Evolutionary conservation across 164 flowering plant genomes (phyloP).

Genomic region (Annona squamosa): DNA sequence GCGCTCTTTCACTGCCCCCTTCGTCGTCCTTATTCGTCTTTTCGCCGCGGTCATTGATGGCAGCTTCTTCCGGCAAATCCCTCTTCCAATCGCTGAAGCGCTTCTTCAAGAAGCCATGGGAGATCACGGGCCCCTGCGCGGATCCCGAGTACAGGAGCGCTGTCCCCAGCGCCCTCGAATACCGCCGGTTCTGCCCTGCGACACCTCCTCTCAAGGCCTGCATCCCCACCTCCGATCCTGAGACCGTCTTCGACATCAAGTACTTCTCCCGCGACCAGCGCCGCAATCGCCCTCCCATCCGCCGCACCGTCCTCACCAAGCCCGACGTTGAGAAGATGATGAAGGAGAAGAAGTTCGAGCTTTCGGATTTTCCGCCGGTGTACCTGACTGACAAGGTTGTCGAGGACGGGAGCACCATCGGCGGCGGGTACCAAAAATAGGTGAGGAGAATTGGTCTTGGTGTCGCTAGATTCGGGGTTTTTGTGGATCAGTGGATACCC

Average conservation of each 20-base stretch:
- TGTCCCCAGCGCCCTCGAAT: slow-evolving; percentile 59
- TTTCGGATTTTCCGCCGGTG: slow-evolving; percentile 50
- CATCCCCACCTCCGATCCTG: slow-evolving; percentile 64
- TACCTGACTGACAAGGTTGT: slow-evolving; percentile 44
- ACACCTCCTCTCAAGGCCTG: slow-evolving; percentile 30
- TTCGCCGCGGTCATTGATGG: background rate
- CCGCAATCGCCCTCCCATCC: slow-evolving; percentile 69
- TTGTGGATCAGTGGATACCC: background rate
- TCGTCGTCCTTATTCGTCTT: background rate
- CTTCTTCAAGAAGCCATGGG: slow-evolving; percentile 82
- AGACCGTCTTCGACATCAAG: slow-evolving; percentile 79
- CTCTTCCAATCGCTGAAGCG: slow-evolving; percentile 48
- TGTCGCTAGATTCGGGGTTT: background rate
- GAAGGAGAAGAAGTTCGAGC: slow-evolving; percentile 54
- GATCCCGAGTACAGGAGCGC: slow-evolving; percentile 65
- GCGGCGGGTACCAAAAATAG: slow-evolving; percentile 76
- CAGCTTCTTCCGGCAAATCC: slow-evolving; percentile 28
- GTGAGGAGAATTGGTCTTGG: slow-evolving; percentile 7
- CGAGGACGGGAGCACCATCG: slow-evolving; percentile 57
- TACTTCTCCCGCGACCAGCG: slow-evolving; percentile 74
- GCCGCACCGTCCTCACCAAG: slow-evolving; percentile 54
- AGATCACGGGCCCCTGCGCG: slow-evolving; percentile 78
- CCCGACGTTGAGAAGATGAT: slow-evolving; percentile 57
- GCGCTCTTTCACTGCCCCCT: background rate
- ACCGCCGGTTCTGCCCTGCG: slow-evolving; percentile 67